Percentiles rank a stretch among this genome's conserved stretches.
phyloP scores from a whole-genome alignment of 768 basidiomycete genomes.

The Panaeolus cyanescens region DNA sequence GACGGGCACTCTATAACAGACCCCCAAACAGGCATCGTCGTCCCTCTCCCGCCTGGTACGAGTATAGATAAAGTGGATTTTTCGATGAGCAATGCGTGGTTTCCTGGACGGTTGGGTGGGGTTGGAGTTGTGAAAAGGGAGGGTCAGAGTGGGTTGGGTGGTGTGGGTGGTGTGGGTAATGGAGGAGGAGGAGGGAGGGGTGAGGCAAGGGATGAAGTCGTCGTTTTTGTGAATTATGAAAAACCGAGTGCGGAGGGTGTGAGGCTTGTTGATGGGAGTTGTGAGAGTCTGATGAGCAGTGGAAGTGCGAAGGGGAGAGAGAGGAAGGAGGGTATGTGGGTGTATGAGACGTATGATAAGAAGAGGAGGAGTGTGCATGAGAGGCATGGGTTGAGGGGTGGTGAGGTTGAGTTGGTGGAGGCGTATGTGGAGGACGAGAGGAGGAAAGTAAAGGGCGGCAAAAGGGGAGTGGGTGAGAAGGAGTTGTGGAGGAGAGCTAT shows the following conservation, averaged over 20 bases:
- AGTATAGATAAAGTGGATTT: conserved; percentile 19
- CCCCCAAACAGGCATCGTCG: neutral
- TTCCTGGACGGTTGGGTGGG: conserved; percentile 32
- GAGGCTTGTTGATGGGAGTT: neutral
- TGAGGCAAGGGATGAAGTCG: neutral
- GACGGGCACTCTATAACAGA: neutral
- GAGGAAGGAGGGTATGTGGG: conserved; percentile 10
- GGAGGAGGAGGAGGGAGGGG: no score
- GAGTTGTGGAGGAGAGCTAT: neutral
- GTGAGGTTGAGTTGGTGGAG: conserved; percentile 20
- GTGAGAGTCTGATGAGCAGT: neutral
- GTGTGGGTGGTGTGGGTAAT: neutral
- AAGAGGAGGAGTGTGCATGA: conserved; percentile 42
- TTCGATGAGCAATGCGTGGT: conserved; percentile 41
- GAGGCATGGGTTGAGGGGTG: conserved; percentile 14
- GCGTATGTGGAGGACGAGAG: conserved; percentile 10
- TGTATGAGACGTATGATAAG: conserved; percentile 44
- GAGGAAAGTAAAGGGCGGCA: conserved; percentile 10
- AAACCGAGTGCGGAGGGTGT: conserved; percentile 4
- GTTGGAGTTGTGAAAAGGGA: conserved; percentile 11
- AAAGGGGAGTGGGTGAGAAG: conserved; percentile 9
- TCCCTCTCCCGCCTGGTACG: neutral
- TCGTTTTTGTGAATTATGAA: neutral
- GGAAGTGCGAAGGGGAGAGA: conserved; percentile 1
- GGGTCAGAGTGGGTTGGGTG: conserved; percentile 3